Percentiles rank a stretch among this genome's conserved stretches.
Conservation (phyloP, 805 yeast species). For the Hanseniaspora singularis region DNA sequence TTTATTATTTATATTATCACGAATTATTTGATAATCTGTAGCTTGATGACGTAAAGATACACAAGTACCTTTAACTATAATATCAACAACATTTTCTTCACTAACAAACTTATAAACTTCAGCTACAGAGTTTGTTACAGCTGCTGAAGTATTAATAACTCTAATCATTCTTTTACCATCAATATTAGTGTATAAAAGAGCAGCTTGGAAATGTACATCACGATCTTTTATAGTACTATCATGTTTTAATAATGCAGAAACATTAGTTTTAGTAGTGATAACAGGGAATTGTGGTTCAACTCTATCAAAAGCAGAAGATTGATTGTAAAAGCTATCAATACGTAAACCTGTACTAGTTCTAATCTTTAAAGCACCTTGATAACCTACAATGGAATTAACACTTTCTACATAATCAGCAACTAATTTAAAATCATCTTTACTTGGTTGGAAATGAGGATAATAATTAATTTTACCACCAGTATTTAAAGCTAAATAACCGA, state of each 20-base stretch:
- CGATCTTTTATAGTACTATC: conserved; percentile 46
- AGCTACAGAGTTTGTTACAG: conserved; percentile 60
- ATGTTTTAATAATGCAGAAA: conserved; percentile 61
- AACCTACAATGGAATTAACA: conserved; percentile 46
- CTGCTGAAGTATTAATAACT: conserved; percentile 71
- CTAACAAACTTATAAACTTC: conserved; percentile 73
- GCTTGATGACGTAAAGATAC: conserved; percentile 21
- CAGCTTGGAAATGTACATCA: conserved; percentile 86
- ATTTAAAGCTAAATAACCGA: conserved; percentile 48
- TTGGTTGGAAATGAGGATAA: conserved; percentile 56
- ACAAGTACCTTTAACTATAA: conserved; percentile 41
- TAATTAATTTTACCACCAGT: conserved; percentile 62
- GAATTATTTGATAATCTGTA: conserved; percentile 38
- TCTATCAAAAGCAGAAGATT: conserved; percentile 32
- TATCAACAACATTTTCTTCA: conserved; percentile 49
- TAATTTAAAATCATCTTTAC: conserved; percentile 57
- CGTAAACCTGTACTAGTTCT: conserved; percentile 84
- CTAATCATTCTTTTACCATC: conserved; percentile 73
- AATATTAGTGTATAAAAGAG: conserved; percentile 68
- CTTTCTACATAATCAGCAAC: conserved; percentile 48
- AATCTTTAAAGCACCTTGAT: conserved; percentile 70
- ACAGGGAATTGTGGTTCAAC: conserved; percentile 61
- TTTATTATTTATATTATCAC: conserved; percentile 42
- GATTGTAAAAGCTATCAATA: conserved; percentile 63
- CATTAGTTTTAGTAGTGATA: conserved; percentile 44